Conservation (phyloP, 192 early-diverging fungal species). For the Podila horticola region DNA sequence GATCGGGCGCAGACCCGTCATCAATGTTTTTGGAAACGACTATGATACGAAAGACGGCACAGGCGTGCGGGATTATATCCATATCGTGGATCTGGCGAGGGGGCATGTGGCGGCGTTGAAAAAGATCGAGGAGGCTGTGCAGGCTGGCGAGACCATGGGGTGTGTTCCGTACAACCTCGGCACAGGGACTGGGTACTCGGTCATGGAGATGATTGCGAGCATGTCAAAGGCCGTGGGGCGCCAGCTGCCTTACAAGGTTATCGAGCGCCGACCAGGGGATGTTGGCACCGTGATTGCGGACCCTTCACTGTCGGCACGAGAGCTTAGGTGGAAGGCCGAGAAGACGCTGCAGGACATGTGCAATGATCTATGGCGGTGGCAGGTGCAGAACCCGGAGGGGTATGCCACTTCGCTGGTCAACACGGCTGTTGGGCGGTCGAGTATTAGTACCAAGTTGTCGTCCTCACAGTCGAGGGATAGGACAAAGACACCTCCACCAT, state of each 20-base stretch:
- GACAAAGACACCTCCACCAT: neutral
- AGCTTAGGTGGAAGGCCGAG: slow-evolving; percentile 47
- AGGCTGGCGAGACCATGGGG: slow-evolving; percentile 55
- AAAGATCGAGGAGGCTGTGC: slow-evolving; percentile 61
- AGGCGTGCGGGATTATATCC: slow-evolving; percentile 95
- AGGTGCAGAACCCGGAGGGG: slow-evolving; percentile 57
- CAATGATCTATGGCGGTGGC: slow-evolving; percentile 65
- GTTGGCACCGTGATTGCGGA: slow-evolving; percentile 86
- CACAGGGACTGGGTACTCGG: slow-evolving; percentile 88
- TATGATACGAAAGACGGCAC: slow-evolving; percentile 96
- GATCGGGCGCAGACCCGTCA: slow-evolving; percentile 81
- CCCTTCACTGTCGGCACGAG: slow-evolving; percentile 54
- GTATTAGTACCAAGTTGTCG: no score
- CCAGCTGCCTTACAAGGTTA: slow-evolving; percentile 74
- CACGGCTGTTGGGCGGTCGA: neutral
- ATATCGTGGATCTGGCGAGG: slow-evolving; percentile 91
- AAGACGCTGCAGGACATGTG: slow-evolving; percentile 56
- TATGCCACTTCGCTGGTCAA: slow-evolving; percentile 20
- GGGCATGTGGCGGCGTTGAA: slow-evolving; percentile 91
- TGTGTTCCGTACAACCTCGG: slow-evolving; percentile 90
- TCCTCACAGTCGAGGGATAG: neutral
- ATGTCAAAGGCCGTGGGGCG: slow-evolving; percentile 83
- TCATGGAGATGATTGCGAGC: slow-evolving; percentile 91
- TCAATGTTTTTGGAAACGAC: slow-evolving; percentile 93
- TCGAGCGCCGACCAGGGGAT: slow-evolving; percentile 80